These are phyloP conservation scores for Talaromyces sp. DNA, from an alignment of 2,329 filamentous ascomycete genomes.

Conservation along the genomic window DNA sequence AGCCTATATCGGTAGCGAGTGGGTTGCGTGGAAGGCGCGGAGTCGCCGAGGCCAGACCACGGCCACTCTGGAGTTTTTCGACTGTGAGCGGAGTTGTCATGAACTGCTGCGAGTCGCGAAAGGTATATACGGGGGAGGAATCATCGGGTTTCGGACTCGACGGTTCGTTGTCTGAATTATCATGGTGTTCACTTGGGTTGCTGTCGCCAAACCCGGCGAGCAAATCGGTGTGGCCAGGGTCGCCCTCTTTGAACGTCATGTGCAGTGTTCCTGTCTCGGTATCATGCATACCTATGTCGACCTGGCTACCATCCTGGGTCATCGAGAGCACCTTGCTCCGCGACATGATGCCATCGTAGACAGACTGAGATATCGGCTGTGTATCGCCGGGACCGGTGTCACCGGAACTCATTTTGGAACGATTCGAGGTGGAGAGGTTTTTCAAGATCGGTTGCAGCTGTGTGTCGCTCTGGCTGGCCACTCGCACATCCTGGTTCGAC, in stretches of 20 bases:
- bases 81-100: constrained; percentile 36
- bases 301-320: constrained; percentile 12
- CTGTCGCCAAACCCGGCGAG: constrained; percentile 32
- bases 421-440: constrained; percentile 17
- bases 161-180: constrained; percentile 44
- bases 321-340: constrained; percentile 27
- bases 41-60: constrained; percentile 26
- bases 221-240: constrained; percentile 40
- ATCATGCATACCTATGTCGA: constrained; percentile 4
- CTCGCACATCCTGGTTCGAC: constrained; percentile 1
- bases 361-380: constrained; percentile 41
- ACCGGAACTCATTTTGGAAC: constrained; percentile 28
- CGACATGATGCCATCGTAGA: constrained; percentile 36
- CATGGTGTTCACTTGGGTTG: constrained; percentile 11
- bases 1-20: constrained; percentile 30
- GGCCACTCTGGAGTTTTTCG: constrained; percentile 27
- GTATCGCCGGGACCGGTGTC: constrained; percentile 36
- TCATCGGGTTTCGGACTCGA: constrained; percentile 26
- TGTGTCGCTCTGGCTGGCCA: constrained; percentile 1
- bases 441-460: constrained; percentile 15
- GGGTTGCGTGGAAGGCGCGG: constrained; percentile 40
- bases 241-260: constrained; percentile 35
- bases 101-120: constrained; percentile 44
- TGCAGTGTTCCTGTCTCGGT: constrained; percentile 22
- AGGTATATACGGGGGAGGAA: constrained; percentile 35